Conservation (phyloP, 2,329 filamentous ascomycete genomes). For the Fusarium lyarnte region DNA sequence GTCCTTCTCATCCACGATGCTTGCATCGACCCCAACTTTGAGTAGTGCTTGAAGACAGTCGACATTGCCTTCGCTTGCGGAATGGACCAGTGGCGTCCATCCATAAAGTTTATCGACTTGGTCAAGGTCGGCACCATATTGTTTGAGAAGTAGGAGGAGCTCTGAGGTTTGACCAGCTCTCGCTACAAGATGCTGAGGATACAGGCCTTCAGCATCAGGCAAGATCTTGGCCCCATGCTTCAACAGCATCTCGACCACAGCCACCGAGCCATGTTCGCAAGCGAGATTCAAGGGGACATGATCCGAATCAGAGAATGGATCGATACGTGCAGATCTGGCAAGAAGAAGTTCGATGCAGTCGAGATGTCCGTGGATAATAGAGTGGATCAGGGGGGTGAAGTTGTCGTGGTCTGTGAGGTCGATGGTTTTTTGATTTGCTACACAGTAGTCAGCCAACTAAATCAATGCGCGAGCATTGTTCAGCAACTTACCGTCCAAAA, state of each 20-base stretch:
- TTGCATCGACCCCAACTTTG: slow-evolving; percentile 79
- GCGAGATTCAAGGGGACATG: slow-evolving; percentile 95
- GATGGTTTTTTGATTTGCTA: slow-evolving; percentile 77
- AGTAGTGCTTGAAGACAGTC: slow-evolving; percentile 85
- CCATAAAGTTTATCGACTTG: slow-evolving; percentile 96
- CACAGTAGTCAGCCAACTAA: slow-evolving; percentile 12
- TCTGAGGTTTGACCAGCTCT: slow-evolving; percentile 84
- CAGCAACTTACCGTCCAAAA: slow-evolving; percentile 67
- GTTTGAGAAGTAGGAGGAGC: slow-evolving; percentile 80
- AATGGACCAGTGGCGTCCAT: slow-evolving; percentile 96
- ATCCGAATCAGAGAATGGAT: slow-evolving; percentile 85
- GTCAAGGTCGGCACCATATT: slow-evolving; percentile 88
- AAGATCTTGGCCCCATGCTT: slow-evolving; percentile 82
- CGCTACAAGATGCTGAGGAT: slow-evolving; percentile 95
- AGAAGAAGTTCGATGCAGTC: slow-evolving; percentile 84
- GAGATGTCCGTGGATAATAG: slow-evolving; percentile 87
- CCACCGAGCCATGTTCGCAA: slow-evolving; percentile 89
- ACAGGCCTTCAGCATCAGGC: slow-evolving; percentile 95
- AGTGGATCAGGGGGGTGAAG: slow-evolving; percentile 94
- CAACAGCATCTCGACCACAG: slow-evolving; percentile 85
- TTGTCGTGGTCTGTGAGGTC: slow-evolving; percentile 95
- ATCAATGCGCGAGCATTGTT: not conserved
- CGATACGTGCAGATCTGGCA: slow-evolving; percentile 80
- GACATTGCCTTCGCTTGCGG: slow-evolving; percentile 94
- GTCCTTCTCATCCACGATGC: slow-evolving; percentile 89